phyloP scores from a whole-genome alignment of 345 rosid species.

The Populus euphratica region DNA sequence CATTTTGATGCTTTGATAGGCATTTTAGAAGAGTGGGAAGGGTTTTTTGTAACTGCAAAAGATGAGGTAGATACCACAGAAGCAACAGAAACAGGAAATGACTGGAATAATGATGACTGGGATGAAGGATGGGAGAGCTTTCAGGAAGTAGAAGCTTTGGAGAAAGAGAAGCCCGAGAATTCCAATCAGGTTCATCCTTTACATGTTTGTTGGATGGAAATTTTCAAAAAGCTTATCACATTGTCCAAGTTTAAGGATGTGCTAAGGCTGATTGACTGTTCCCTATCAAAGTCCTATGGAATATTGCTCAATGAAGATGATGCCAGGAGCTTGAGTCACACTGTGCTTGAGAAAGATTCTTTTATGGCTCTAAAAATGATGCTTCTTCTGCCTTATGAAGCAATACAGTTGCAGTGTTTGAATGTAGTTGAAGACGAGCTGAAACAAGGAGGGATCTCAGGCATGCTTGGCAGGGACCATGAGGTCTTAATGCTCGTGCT shows the following conservation, averaged over 20 bases:
- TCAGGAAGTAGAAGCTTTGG: conserved; percentile 59
- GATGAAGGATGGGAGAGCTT: conserved; percentile 98
- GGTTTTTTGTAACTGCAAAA: conserved; percentile 45
- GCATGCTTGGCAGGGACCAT: conserved; percentile 38
- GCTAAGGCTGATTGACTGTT: conserved; percentile 55
- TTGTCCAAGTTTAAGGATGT: conserved; percentile 38
- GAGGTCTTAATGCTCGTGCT: conserved; percentile 55
- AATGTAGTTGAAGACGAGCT: conserved; percentile 54
- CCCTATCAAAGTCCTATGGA: conserved; percentile 48
- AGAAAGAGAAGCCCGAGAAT: conserved; percentile 39
- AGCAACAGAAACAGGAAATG: conserved; percentile 43
- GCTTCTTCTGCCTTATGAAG: conserved; percentile 72
- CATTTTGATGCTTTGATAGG: conserved; percentile 59
- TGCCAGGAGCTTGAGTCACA: conserved; percentile 44
- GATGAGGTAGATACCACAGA: conserved; percentile 41
- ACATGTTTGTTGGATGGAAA: conserved; percentile 71
- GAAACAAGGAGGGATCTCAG: conserved; percentile 56
- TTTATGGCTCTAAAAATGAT: conserved; percentile 53
- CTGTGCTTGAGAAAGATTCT: conserved; percentile 34
- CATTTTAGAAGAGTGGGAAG: conserved; percentile 89
- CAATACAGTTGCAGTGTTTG: conserved; percentile 48
- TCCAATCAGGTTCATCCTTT: conserved; percentile 55
- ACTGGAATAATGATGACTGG: conserved; percentile 83
- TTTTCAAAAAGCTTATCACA: conserved; percentile 43
- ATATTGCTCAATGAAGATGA: conserved; percentile 54